phyloP scores from a whole-genome alignment of 1,139 yeast genomes.

The Taphrina deformans region DNA sequence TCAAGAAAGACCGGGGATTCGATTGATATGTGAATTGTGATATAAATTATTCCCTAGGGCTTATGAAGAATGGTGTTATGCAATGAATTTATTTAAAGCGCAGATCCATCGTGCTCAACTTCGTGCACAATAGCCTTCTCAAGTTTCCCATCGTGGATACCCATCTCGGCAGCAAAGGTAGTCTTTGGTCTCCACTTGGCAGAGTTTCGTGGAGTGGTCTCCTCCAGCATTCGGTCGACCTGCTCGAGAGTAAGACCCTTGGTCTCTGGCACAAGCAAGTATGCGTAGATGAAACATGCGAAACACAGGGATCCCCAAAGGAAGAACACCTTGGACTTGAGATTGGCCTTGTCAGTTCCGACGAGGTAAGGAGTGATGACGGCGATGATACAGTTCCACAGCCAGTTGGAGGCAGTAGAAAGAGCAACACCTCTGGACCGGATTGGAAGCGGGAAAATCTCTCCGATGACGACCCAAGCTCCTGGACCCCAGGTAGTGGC shows the following conservation, averaged over 20 bases:
- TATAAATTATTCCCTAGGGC: not conserved
- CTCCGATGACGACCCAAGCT: constrained; percentile 75
- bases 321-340: constrained; percentile 55
- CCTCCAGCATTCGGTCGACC: constrained; percentile 56
- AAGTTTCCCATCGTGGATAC: constrained; percentile 29
- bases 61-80: not conserved
- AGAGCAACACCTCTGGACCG: constrained; percentile 75
- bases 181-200: constrained; percentile 35
- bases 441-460: constrained; percentile 67
- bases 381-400: constrained; percentile 72
- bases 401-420: constrained; percentile 78
- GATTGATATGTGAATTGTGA: not conserved
- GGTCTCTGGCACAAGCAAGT: constrained; percentile 68
- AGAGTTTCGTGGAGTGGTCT: constrained; percentile 32
- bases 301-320: constrained; percentile 66
- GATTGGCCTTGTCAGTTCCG: constrained; percentile 50
- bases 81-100: not conserved
- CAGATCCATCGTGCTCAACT: constrained; percentile 22
- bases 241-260: constrained; percentile 67
- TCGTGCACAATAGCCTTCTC: constrained; percentile 18
- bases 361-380: constrained; percentile 71
- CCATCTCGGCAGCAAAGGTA: constrained; percentile 36
- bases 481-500: constrained; percentile 83
- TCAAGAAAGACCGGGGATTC: too few relatives aligned
- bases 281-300: constrained; percentile 56